These are phyloP conservation scores for Grosmannia clavigera DNA, from an alignment of 2,329 filamentous ascomycete species.

Conservation along the genomic window DNA sequence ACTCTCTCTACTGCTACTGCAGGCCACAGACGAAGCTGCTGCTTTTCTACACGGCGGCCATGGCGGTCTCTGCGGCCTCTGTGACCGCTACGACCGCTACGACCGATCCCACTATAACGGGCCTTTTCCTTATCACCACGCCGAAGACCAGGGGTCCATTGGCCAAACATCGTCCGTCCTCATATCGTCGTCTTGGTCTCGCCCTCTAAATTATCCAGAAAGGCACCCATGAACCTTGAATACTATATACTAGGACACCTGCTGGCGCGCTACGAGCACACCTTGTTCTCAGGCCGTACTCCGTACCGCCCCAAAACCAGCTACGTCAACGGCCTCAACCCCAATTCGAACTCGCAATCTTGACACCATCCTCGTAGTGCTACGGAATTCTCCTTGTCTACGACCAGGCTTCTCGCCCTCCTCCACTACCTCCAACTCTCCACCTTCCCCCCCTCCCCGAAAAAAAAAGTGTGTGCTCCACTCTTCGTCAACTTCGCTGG, in stretches of 20 bases:
- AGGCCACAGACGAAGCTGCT: not conserved
- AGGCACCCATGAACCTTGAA: not conserved
- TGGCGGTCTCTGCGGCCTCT: not conserved
- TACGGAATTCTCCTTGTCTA: not conserved
- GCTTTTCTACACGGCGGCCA: not conserved
- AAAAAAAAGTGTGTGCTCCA: not conserved
- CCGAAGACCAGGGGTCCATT: not conserved
- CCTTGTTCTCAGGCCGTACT: not conserved
- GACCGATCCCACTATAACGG: not conserved
- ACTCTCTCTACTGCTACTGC: not conserved
- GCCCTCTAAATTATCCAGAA: not conserved
- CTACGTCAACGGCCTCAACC: not conserved
- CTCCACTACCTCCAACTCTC: not conserved
- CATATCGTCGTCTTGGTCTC: not conserved
- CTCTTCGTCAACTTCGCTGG: slow-evolving; percentile 4
- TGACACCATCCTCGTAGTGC: not conserved
- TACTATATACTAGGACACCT: not conserved
- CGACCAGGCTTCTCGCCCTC: not conserved
- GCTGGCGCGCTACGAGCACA: not conserved
- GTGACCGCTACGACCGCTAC: not conserved
- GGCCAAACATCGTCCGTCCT: not conserved
- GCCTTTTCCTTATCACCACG: not conserved
- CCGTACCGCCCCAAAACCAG: not conserved
- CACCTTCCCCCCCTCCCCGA: not conserved
- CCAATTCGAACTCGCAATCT: not conserved